Base-by-base conservation (phyloP, 805 yeast genomes). In the Monosporozyma servazzii region DNA sequence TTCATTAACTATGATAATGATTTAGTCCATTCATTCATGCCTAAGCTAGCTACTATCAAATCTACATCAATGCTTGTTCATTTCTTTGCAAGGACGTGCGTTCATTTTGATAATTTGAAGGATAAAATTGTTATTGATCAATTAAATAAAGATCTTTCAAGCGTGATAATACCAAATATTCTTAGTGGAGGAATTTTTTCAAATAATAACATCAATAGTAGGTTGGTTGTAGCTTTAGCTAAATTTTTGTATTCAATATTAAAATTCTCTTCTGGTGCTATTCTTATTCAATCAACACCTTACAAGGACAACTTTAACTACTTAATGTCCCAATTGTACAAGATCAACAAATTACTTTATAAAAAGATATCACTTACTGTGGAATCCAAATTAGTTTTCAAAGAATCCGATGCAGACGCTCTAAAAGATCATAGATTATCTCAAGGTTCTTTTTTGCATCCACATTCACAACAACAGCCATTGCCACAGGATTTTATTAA, bases 111-210 rank as follows among this genome's bases (percentile, higher is more conserved):
- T 1, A 57, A 53, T 42, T 48, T 67, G n/a, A 51, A 59, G 11
- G 71, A 67, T 48, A 60, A 60, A 27, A 50, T 67, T 44, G 55
- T 67, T 17, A 52, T 56, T 20, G 68, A 65, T 49, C 66, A 65
- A 49, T 49, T 67, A 31, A 50, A 51, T 8, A 53, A 54, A 20
- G 70, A 67, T 48, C 43, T 64, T 17, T 53, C 63, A 3, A 44
- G 48, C 8, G 48, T 54, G 18, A 58, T 67, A 15, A 47, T 67
- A 27, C 68, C 69, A 3, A 58, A 54, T 43, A 41, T 65, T 7
- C 49, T 64, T 29, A 25, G 39, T 9, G 41, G 39, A 7, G 37
- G 30, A 5, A 31, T 45, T 33, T 10, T 45, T 2, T 29, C 37
- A 2, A 45, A 23, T 33, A 21, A 21, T 15, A 13, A 13, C 10